Evolutionary conservation across 2,329 filamentous ascomycete genomes (phyloP).

Genomic region (Exophiala sp.): DNA sequence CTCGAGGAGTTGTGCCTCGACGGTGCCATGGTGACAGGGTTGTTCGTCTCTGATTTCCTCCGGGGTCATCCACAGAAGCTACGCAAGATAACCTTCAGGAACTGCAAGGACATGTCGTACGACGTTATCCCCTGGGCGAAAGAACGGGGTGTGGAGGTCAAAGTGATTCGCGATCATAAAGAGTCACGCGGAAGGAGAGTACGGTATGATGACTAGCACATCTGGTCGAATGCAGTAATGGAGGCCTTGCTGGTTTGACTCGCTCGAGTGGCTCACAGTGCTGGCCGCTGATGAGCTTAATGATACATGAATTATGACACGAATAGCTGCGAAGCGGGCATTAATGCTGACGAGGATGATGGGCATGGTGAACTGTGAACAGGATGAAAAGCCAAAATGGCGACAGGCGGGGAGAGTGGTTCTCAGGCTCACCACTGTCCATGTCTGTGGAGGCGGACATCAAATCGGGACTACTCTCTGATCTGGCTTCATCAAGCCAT

Average conservation of each 20-base stretch:
- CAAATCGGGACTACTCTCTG: no score
- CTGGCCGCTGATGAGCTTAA: neutral
- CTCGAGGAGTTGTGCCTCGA: constrained; percentile 13
- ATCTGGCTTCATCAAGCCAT: no score
- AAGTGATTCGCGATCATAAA: neutral
- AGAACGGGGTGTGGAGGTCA: constrained; percentile 7
- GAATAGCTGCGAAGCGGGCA: neutral
- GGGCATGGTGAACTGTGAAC: neutral
- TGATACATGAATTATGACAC: neutral
- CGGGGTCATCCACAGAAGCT: constrained; percentile 6
- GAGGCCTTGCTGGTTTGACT: no score
- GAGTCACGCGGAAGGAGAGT: neutral
- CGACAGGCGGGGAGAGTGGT: no score
- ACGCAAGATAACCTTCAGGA: constrained; percentile 4
- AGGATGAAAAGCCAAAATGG: no score
- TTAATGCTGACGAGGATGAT: neutral
- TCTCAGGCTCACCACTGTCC: no score
- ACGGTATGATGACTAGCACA: neutral
- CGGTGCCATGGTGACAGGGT: constrained; percentile 11
- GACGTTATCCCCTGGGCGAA: constrained; percentile 16
- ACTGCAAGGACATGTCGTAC: constrained; percentile 14
- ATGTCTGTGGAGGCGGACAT: no score
- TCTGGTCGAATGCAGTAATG: neutral
- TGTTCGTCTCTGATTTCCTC: constrained; percentile 18
- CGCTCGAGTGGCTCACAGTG: no score